These are phyloP conservation scores for Harringtonia lauricola DNA, from an alignment of 2,329 filamentous ascomycete genomes.

Conservation along the genomic window DNA sequence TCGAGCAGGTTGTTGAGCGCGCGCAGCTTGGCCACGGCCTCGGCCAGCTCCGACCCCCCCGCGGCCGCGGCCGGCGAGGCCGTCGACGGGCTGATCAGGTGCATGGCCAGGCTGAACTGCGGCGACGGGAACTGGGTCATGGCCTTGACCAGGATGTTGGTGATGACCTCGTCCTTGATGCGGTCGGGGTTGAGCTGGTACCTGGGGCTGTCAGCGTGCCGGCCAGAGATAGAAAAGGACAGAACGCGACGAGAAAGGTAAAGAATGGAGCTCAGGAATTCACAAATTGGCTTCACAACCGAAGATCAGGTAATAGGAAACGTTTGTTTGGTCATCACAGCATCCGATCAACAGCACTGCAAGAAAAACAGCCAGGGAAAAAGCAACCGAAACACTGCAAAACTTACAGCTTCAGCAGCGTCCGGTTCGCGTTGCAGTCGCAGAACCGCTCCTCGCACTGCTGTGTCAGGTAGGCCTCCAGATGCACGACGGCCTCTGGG, in stretches of 20 bases:
- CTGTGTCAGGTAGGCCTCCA: slow-evolving; percentile 88
- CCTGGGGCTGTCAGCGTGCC: slow-evolving; percentile 33
- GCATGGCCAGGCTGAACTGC: slow-evolving; percentile 88
- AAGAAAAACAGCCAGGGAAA: background rate
- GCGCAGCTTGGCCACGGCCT: slow-evolving; percentile 83
- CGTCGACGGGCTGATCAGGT: slow-evolving; percentile 80
- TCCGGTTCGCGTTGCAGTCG: slow-evolving; percentile 95
- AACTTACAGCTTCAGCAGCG: slow-evolving; percentile 91
- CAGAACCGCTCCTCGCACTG: slow-evolving; percentile 93
- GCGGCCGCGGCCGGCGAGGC: slow-evolving; percentile 49
- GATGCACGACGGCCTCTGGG: slow-evolving; percentile 84
- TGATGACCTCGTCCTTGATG: slow-evolving; percentile 91
- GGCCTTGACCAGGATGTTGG: slow-evolving; percentile 97
- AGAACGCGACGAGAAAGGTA: slow-evolving; percentile 16
- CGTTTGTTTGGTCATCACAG: slow-evolving; percentile 84
- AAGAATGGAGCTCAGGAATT: no score
- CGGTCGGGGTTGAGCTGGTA: slow-evolving; percentile 99
- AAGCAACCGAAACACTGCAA: no score
- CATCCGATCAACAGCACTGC: slow-evolving; percentile 18
- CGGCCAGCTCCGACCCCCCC: slow-evolving; percentile 58
- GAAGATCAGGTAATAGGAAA: slow-evolving; percentile 96
- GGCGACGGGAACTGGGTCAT: slow-evolving; percentile 94
- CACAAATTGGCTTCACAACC: slow-evolving; percentile 61
- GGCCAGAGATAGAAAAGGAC: background rate
- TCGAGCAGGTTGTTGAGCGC: slow-evolving; percentile 79